Percentiles rank a stretch among this genome's conserved stretches.
Conservation (phyloP, 2,329 filamentous ascomycete species). For the Fusarium sp. region DNA sequence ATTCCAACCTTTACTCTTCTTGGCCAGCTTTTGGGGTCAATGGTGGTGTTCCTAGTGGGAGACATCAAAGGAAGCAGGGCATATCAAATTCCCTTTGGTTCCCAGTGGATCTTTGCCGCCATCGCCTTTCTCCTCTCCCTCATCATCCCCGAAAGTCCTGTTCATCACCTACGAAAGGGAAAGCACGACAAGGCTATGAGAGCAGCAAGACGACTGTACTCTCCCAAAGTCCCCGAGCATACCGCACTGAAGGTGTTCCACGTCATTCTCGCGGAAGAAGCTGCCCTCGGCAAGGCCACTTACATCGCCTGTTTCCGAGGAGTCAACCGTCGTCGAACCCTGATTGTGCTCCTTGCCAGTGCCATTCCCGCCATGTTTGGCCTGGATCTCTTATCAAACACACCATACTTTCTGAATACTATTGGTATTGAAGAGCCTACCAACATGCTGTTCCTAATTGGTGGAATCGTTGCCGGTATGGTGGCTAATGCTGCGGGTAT, state of each 20-base stretch:
- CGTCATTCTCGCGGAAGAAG: neutral
- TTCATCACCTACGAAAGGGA: neutral
- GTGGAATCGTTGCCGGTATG: neutral
- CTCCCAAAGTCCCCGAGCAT: neutral
- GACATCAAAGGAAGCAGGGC: neutral
- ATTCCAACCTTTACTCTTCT: neutral
- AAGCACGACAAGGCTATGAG: neutral
- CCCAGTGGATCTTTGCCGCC: conserved; percentile 2
- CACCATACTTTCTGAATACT: neutral
- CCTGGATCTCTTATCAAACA: neutral
- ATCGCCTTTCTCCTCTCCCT: neutral
- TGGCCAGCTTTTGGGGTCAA: conserved; percentile 2
- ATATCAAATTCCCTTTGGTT: conserved; percentile 3
- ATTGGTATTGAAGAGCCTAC: neutral
- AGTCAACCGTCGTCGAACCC: neutral
- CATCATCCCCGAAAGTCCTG: conserved; percentile 1
- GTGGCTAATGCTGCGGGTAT: neutral
- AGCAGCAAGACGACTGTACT: neutral
- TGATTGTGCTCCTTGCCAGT: neutral
- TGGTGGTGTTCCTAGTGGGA: neutral
- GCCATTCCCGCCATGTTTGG: neutral
- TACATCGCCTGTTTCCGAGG: neutral
- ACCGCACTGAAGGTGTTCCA: neutral
- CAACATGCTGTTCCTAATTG: neutral
- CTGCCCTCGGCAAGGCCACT: neutral